Percentiles rank a stretch among this genome's conserved stretches.
These are phyloP conservation scores for Saccharomycopsis malanga DNA, from an alignment of 805 yeast genomes.

Conservation along the genomic window DNA sequence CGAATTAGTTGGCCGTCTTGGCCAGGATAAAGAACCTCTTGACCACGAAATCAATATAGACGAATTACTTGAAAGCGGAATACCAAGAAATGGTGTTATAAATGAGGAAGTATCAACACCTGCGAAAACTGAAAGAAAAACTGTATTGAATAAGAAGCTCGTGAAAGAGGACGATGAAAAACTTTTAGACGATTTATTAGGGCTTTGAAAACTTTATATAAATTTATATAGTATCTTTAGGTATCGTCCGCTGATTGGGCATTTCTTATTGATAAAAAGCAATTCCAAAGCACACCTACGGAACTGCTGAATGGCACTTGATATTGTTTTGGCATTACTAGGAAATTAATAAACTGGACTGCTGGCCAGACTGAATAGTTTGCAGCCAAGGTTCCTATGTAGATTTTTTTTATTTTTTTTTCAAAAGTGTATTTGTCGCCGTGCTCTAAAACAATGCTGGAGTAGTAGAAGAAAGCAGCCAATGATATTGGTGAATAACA, in stretches of 20 bases:
- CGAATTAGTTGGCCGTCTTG: no score
- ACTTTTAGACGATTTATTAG: slow-evolving; percentile 24
- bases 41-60: no score
- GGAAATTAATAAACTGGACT: slow-evolving; percentile 69
- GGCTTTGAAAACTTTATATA: not conserved
- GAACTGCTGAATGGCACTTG: slow-evolving; percentile 90
- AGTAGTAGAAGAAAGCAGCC: slow-evolving; percentile 73
- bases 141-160: not conserved
- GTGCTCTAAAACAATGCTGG: slow-evolving; percentile 72
- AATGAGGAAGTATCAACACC: not conserved
- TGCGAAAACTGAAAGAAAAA: not conserved
- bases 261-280: slow-evolving; percentile 78
- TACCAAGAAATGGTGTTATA: no score
- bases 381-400: slow-evolving; percentile 57
- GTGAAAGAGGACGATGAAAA: slow-evolving; percentile 7
- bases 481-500: slow-evolving; percentile 84
- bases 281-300: slow-evolving; percentile 90
- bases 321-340: slow-evolving; percentile 57
- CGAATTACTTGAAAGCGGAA: no score
- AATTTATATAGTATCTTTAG: no score
- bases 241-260: slow-evolving; percentile 41
- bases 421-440: slow-evolving; percentile 61
- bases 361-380: slow-evolving; percentile 79
- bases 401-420: slow-evolving; percentile 57
- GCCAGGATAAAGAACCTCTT: no score